Base-by-base conservation (phyloP, 257 asterid genomes). In the Jacaranda copaia region DNA sequence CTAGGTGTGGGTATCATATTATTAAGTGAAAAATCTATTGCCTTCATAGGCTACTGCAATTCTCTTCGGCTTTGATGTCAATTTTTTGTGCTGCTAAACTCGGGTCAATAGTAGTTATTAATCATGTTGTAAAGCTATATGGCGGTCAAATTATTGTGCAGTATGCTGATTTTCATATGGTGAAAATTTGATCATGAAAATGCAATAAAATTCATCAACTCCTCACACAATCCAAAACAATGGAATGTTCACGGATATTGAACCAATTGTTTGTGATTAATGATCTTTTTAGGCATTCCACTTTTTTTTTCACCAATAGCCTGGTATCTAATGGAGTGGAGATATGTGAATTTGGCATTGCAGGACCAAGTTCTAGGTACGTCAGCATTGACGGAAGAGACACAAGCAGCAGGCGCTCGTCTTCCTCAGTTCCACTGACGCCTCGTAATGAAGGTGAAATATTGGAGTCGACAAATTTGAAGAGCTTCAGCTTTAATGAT, bases 361-460 rank as follows among this genome's bases (percentile, higher is more conserved):
- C 83, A 89, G 94, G 90, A 51, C 61, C 74, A 40, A 81, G 79
- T 68, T 58, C 89, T 60, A 81, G 86, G 68, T 12, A 70, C 48
- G 81, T 14, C 4, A 81, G 87, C 82, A 63, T 13, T 5, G 89
- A 85, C 8, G 84, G 85, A 13, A 73, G 80, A 69, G 90, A 82
- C 49, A 45, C 66, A 57, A 87, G 90, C 56, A 86, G 88, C 82
- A 59, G 92, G 72, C 81, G 77, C 0, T 83, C 88, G 8, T 61
- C 85, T 39, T 48, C 84, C 20, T 81, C 96, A 0, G 74, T 68
- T 7, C 91, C 97, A 5, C 59, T 74, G 76, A 89, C 91, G 60
- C 93, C 93, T 14, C 80, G 92, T 5, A 84, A 87, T 13, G 90
- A 86, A 83, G 80, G 81, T 39, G 94, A 88, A 15, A 87, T 92